phyloP scores from a whole-genome alignment of 305 asterid genomes.

The Fraxinus xanthoxyloides region DNA sequence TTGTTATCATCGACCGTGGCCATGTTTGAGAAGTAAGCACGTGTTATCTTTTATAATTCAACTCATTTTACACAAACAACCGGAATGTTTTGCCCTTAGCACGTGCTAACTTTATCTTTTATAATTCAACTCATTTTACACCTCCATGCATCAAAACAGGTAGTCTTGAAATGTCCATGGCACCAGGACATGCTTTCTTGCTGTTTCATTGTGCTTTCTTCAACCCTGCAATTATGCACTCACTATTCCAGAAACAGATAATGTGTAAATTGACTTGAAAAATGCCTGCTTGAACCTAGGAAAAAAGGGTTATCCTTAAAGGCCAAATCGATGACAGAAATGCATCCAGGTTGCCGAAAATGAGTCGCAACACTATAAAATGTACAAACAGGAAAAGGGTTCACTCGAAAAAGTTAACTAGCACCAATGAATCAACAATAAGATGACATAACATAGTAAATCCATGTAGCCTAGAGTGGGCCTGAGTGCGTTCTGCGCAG shows the following conservation, averaged over 20 bases:
- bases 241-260: neutral
- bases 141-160: neutral
- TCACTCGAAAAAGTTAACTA: neutral
- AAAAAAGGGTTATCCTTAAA: neutral
- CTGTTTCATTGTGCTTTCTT: neutral
- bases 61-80: no score
- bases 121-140: neutral
- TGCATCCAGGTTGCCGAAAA: neutral
- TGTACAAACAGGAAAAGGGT: slow-evolving; percentile 22
- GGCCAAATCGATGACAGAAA: neutral
- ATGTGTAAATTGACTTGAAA: neutral
- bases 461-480: neutral
- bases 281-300: neutral
- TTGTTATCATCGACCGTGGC: neutral
- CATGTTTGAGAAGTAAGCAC: neutral
- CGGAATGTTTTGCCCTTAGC: neutral
- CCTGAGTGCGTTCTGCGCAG: neutral
- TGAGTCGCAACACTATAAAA: slow-evolving; percentile 16
- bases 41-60: no score
- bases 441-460: neutral
- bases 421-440: neutral
- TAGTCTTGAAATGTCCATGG: neutral
- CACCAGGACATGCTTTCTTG: neutral
- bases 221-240: neutral
- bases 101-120: neutral